Evolutionary conservation across 768 basidiomycete genomes (phyloP).

Genomic region (Pulveroboletus sp.): DNA sequence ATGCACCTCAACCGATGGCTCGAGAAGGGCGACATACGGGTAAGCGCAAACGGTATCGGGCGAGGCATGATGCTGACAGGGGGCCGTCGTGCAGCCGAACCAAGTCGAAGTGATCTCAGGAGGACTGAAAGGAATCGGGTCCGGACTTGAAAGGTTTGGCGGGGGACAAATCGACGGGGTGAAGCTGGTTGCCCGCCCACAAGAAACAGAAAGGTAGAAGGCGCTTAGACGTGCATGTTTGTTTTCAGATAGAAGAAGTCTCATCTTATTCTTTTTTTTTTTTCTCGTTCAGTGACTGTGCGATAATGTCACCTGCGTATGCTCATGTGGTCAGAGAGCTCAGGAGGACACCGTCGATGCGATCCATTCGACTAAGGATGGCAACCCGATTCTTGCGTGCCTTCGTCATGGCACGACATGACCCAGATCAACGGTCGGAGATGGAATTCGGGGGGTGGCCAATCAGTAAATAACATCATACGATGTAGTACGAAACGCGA

Average conservation of each 20-base stretch:
- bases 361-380: constrained; percentile 28
- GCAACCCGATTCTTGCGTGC: constrained; percentile 29
- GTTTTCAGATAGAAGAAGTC: constrained; percentile 21
- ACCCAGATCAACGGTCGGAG: constrained; percentile 22
- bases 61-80: background rate
- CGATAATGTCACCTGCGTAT: constrained; percentile 11
- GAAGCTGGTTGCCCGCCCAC: constrained; percentile 42
- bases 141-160: constrained; percentile 39
- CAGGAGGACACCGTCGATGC: constrained; percentile 29
- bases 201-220: constrained; percentile 38
- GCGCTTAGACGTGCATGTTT: constrained; percentile 14
- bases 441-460: constrained; percentile 31
- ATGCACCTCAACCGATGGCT: constrained; percentile 24
- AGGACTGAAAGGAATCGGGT: constrained; percentile 40
- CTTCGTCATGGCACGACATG: constrained; percentile 29
- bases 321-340: constrained; percentile 24
- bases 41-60: constrained; percentile 8
- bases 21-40: constrained; percentile 30
- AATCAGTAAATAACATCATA: constrained; percentile 24
- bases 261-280: constrained; percentile 18
- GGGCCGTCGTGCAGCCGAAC: constrained; percentile 35
- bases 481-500: constrained; percentile 13
- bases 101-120: constrained; percentile 36
- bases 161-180: constrained; percentile 39
- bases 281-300: constrained; percentile 19